Conservation (phyloP, 225 moss, liverwort and hornwort genomes). For the Straminergon stramineum region DNA sequence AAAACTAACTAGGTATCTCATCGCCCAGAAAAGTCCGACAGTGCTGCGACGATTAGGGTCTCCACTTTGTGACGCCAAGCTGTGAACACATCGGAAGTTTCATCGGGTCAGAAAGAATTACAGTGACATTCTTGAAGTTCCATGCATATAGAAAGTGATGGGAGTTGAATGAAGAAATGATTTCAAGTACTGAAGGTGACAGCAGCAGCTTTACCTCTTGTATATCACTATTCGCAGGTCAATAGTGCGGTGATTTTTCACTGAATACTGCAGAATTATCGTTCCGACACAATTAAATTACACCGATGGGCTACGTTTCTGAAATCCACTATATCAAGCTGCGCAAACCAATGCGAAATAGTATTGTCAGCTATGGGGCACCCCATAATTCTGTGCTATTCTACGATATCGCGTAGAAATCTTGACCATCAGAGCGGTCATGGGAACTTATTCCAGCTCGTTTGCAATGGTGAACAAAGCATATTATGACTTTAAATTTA, state of each 20-base stretch:
- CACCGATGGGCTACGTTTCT: conserved; percentile 41
- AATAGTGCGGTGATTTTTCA: neutral
- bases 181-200: neutral
- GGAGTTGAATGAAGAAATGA: neutral
- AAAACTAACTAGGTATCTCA: neutral
- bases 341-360: neutral
- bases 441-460: neutral
- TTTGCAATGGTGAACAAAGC: neutral
- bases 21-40: neutral
- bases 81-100: neutral
- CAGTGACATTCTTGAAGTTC: neutral
- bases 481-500: neutral
- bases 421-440: neutral
- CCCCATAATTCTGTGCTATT: neutral
- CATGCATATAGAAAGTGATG: neutral
- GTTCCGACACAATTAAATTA: conserved; percentile 21
- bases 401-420: neutral
- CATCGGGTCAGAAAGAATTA: neutral
- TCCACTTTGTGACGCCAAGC: neutral
- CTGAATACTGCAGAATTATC: neutral
- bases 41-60: neutral
- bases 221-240: neutral
- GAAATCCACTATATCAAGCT: conserved; percentile 51
- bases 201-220: neutral
- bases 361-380: neutral